These are phyloP conservation scores for Zhuliangozyma blackwelliae DNA, from an alignment of 1,139 yeast genomes.

Conservation along the genomic window DNA sequence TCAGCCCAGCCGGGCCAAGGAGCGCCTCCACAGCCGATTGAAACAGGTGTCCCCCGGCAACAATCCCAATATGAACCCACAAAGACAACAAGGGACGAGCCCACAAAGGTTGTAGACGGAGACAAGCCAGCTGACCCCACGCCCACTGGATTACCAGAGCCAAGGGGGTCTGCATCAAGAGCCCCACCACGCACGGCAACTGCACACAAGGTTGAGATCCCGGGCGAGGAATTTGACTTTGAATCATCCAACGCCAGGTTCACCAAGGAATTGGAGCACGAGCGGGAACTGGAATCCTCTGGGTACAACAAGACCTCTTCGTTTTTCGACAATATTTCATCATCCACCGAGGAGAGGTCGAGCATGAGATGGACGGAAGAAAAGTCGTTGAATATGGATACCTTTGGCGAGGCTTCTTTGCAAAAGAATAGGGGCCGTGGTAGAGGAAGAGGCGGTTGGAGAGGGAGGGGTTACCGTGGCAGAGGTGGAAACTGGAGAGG, in stretches of 20 bases:
- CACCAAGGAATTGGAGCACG: slow-evolving; percentile 30
- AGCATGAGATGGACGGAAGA: slow-evolving; percentile 61
- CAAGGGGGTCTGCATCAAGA: slow-evolving; percentile 7
- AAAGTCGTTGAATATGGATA: slow-evolving; percentile 56
- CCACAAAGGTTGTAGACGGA: slow-evolving; percentile 8
- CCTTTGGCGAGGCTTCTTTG: slow-evolving; percentile 57
- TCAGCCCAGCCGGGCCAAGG: neutral
- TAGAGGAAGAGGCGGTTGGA: slow-evolving; percentile 20
- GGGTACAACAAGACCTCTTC: slow-evolving; percentile 66
- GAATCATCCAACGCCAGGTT: slow-evolving; percentile 66
- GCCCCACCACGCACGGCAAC: slow-evolving; percentile 12
- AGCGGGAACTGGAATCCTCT: slow-evolving; percentile 18
- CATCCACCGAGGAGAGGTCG: slow-evolving; percentile 41
- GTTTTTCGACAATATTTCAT: slow-evolving; percentile 76
- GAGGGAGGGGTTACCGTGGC: slow-evolving; percentile 20
- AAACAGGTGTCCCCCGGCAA: slow-evolving; percentile 1
- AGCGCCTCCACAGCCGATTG: slow-evolving; percentile 1
- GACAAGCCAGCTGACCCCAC: neutral
- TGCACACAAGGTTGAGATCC: slow-evolving; percentile 5
- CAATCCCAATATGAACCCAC: slow-evolving; percentile 6
- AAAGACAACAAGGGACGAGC: slow-evolving; percentile 7
- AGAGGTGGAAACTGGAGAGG: slow-evolving; percentile 18
- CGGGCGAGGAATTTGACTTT: slow-evolving; percentile 48
- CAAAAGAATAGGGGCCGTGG: slow-evolving; percentile 16
- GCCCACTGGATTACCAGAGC: neutral